A percentile compares a stretch with the other conserved stretches of the same genome.
Evolutionary conservation across 306 rosid species (phyloP).

Genomic region (Abrus pulchellus): DNA sequence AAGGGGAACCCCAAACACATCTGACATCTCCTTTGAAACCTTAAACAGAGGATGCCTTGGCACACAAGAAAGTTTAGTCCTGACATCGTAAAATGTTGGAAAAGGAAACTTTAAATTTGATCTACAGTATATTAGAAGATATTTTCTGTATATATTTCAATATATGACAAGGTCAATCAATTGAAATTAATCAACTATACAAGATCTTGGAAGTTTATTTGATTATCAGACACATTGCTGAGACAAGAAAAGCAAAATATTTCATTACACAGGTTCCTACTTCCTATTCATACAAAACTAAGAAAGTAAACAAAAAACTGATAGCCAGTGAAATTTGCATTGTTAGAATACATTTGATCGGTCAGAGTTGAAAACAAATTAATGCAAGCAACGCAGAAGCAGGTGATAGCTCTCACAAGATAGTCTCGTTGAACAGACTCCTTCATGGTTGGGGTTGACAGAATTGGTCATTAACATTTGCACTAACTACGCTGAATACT

Average conservation of each 20-base stretch:
- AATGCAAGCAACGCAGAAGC: constrained; percentile 15
- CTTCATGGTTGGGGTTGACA: constrained; percentile 38
- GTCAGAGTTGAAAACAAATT: constrained; percentile 32
- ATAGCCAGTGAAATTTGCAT: neutral
- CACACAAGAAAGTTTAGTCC: neutral
- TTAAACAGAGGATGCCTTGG: neutral
- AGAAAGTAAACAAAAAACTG: neutral
- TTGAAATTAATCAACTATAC: neutral
- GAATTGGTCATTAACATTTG: constrained; percentile 40
- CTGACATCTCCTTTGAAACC: constrained; percentile 1
- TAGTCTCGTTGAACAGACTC: constrained; percentile 4
- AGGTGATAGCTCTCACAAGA: constrained; percentile 41
- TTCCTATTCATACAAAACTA: too few species aligned
- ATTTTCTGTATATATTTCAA: constrained; percentile 13
- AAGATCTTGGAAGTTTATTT: neutral
- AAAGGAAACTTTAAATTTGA: constrained; percentile 14
- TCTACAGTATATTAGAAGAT: constrained; percentile 1
- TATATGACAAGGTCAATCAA: constrained; percentile 1
- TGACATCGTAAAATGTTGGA: neutral
- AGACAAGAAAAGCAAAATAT: neutral
- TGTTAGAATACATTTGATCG: constrained; percentile 26
- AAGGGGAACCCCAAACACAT: neutral
- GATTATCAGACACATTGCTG: neutral
- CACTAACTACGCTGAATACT: constrained; percentile 60
- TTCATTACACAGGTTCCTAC: neutral